Evolutionary conservation across 306 rosid genomes (phyloP).

Genomic region (Inga leiocalycina): DNA sequence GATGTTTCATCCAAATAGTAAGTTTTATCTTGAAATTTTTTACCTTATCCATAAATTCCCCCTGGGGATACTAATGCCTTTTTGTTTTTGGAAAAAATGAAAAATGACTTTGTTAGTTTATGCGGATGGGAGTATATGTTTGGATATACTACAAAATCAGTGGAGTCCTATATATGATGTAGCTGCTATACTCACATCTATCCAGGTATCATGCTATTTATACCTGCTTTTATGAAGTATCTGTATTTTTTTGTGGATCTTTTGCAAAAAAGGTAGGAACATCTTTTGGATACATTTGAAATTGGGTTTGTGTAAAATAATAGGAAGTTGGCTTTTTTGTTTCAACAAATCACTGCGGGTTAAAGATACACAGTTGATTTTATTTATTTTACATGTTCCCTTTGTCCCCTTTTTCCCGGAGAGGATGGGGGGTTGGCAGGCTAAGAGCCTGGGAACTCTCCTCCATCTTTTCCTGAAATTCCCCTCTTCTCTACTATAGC

Average conservation of each 20-base stretch:
- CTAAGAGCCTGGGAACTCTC: background rate
- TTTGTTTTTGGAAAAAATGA: background rate
- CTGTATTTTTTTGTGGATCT: background rate
- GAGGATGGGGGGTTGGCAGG: background rate
- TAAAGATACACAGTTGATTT: background rate
- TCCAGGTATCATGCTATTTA: slow-evolving; percentile 46
- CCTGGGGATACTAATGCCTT: slow-evolving; percentile 8
- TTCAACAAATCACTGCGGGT: background rate
- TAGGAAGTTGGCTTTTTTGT: background rate
- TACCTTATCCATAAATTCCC: slow-evolving; percentile 5
- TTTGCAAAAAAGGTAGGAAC: background rate
- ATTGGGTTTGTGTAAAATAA: background rate
- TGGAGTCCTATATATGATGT: slow-evolving; percentile 76
- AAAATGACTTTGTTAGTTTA: slow-evolving; percentile 44
- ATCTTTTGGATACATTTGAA: background rate
- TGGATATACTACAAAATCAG: slow-evolving; percentile 66
- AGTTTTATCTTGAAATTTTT: slow-evolving; percentile 39
- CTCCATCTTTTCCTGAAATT: background rate
- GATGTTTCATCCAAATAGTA: slow-evolving; percentile 95
- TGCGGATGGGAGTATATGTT: slow-evolving; percentile 69
- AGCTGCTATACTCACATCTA: slow-evolving; percentile 68
- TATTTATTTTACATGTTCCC: slow-evolving; percentile 4
- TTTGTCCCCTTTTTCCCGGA: background rate
- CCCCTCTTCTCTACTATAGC: background rate
- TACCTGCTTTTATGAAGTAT: slow-evolving; percentile 12